Evolutionary conservation across 2,329 filamentous ascomycete genomes (phyloP).

Genomic region (Pseudocercospora eumusae): DNA sequence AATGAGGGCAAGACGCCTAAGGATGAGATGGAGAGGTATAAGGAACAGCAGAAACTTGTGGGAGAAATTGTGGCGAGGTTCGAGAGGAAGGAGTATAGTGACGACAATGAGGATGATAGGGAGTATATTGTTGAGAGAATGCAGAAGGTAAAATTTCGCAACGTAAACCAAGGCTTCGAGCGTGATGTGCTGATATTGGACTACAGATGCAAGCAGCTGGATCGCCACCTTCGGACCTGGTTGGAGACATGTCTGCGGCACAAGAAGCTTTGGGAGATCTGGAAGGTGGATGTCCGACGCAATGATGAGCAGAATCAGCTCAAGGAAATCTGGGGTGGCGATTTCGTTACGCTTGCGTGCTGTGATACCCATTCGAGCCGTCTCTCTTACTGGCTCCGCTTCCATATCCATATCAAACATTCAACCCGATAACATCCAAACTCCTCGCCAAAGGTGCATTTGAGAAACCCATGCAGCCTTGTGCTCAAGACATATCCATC

Average conservation of each 20-base stretch:
- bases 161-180: neutral
- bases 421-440: slow-evolving; percentile 18
- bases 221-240: slow-evolving; percentile 83
- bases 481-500: slow-evolving; percentile 36
- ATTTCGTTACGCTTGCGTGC: slow-evolving; percentile 7
- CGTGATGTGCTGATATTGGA: slow-evolving; percentile 17
- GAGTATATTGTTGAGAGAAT: slow-evolving; percentile 96
- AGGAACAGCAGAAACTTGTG: slow-evolving; percentile 77
- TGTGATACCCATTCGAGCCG: slow-evolving; percentile 33
- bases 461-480: slow-evolving; percentile 7
- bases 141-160: slow-evolving; percentile 73
- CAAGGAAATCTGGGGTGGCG: neutral
- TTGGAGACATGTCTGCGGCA: slow-evolving; percentile 83
- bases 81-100: slow-evolving; percentile 76
- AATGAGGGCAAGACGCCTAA: slow-evolving; percentile 66
- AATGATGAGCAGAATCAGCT: slow-evolving; percentile 45
- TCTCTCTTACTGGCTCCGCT: neutral
- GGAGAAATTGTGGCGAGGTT: slow-evolving; percentile 87
- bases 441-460: slow-evolving; percentile 33
- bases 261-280: slow-evolving; percentile 65
- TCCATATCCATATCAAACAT: neutral
- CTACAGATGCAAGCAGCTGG: slow-evolving; percentile 95
- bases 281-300: slow-evolving; percentile 63
- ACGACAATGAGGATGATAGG: slow-evolving; percentile 76
- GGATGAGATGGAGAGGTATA: slow-evolving; percentile 77